Evolutionary conservation across 257 asterid species (phyloP).

Genomic region (Galeopsis tetrahit): DNA sequence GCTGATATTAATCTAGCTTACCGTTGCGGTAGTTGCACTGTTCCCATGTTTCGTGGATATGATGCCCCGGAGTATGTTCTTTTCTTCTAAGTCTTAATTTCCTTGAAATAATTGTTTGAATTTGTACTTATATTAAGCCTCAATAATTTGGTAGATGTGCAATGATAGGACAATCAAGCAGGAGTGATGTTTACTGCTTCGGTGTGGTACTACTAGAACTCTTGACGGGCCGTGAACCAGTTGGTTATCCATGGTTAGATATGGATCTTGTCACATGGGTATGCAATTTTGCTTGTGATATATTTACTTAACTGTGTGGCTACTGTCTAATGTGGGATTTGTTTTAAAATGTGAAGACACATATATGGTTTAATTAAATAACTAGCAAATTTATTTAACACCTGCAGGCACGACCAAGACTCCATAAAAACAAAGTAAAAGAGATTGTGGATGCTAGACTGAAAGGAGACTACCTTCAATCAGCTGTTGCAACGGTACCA

Average conservation of each 20-base stretch:
- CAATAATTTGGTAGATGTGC: neutral
- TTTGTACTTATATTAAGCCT: neutral
- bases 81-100: neutral
- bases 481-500: neutral
- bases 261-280: constrained; percentile 22
- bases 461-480: constrained; percentile 42
- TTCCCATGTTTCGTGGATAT: neutral
- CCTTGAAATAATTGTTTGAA: neutral
- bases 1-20: constrained; percentile 44
- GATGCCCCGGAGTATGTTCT: constrained; percentile 57
- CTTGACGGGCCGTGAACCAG: constrained; percentile 33
- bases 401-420: constrained; percentile 52
- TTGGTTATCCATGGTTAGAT: constrained; percentile 21
- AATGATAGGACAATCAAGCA: neutral
- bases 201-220: constrained; percentile 43
- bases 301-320: no score
- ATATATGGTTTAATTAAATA: no score
- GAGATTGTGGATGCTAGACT: constrained; percentile 55
- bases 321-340: no score
- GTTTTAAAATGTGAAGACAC: neutral
- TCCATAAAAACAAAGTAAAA: constrained; percentile 49
- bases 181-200: constrained; percentile 43
- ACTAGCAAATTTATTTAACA: neutral
- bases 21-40: neutral
- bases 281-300: no score